Base-by-base conservation (phyloP, 2,329 filamentous ascomycete genomes). In the Colletotrichum cereale region DNA sequence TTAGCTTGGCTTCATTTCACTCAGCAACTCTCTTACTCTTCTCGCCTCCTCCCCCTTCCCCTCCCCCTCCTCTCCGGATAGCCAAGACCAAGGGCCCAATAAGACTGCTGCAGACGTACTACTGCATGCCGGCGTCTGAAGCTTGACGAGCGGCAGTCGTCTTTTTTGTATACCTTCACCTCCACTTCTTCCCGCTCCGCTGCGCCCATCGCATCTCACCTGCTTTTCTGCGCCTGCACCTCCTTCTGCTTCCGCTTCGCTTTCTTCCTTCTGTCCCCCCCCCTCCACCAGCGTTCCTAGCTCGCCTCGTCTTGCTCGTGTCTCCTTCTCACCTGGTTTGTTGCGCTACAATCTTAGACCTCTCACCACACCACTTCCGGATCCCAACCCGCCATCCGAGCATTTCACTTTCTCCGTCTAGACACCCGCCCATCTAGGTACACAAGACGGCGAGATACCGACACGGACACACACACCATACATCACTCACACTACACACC, bases 281-380 rank as follows among this genome's bases (percentile, higher is more conserved):
- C 21, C 24, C 11, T 24, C 8, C 38, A 16, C 12, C 36, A 34
- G 26, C 61, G 14, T 52, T 50, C 44, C n/a, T 52, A 48, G 16
- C 31, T 38, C 14, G 26, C 16, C 21, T 21, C 29, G 4, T 55
- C 52, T 36, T 55, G 10, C 14, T 31, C 38, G 40, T 34, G n/a
- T 29, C 34, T 26, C 18, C 52, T 55, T 50, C 42, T 47, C n/a
- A 48, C 53, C 31, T 26, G 34, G 14, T n/a, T n/a, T 47, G n/a
- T 56, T 40, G 60, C 29, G 38, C 52, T 65, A 21, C n/a, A 29
- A 26, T 36, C 29, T n/a, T 36, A 40, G 29, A 40, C 53, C 55
- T 66, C 56, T 44, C 53, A 55, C 65, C 69, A 69, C 53, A 69
- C 65, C 60, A 60, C 58, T 72, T 72, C 69, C 58, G 65, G 65